Evolutionary conservation across 2,329 filamentous ascomycete genomes (phyloP), one percentile per base, ranked within the genome.

Genomic region (Pseudocercospora cruenta): DNA sequence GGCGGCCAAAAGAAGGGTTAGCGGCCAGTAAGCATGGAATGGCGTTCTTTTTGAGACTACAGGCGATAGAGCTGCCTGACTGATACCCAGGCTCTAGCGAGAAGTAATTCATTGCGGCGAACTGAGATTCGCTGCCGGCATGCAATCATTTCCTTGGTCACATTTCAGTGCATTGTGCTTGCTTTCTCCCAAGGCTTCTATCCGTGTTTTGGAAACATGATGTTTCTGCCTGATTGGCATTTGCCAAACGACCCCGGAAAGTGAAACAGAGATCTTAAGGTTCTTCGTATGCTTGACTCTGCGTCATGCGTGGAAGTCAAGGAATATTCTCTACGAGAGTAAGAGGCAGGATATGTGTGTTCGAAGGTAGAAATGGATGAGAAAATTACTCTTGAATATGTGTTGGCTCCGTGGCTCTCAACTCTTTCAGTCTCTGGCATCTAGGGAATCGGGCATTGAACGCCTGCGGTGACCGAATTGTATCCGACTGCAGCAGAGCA

Each of bases 61-160:
- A 58, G 55, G 55, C 55, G 55, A 58, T 22, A 58, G 55, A 58
- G 55, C 55, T 43, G 55, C 55, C 55, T 58, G 55, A 58, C 19
- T 58, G 55, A 58, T 58, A 58, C 55, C 55, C 55, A 24, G 55
- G 55, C 55, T 58, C 55, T 58, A 26, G 55, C 31, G 51, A 58
- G 51, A 58, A 55, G 26, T 55, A 19, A 31, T 55, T 22, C 16
- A 55, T 55, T 28, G 12, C 28, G 53, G 28, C 53, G 53, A 55
- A 7, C 28, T 28, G 24, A 14, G 53, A 58, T 59, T 60, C 24
- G 45, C 36, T 51, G 36, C 43, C 45, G 24, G 16, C 31, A n/a
- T 19, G 57, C 55, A 14, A 24, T 53, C 31, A 19, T n/a, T 39
- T 9, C 36, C 49, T 26, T 19, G 28, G 36, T 12, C 26, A 39